phyloP scores from a whole-genome alignment of 1,139 yeast species.

The Wickerhamiella infanticola region DNA sequence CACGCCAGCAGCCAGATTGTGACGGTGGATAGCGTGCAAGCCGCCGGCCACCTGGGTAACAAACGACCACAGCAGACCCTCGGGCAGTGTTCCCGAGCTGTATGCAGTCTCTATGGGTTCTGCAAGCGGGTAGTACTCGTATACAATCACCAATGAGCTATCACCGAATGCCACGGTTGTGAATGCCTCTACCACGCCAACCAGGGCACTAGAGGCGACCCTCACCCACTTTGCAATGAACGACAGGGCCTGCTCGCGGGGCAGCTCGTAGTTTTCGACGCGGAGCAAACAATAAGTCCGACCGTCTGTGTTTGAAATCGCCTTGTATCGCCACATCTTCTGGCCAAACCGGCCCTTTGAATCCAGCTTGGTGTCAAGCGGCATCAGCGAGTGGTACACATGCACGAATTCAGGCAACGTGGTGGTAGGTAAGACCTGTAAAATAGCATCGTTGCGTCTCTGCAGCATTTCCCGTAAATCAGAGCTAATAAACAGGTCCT shows the following conservation, averaged over 20 bases:
- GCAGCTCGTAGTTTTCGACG: conserved; percentile 45
- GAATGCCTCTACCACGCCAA: conserved; percentile 63
- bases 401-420: conserved; percentile 64
- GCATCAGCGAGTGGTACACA: conserved; percentile 72
- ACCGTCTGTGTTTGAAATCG: conserved; percentile 67
- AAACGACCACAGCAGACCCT: conserved; percentile 58
- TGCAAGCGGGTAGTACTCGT: conserved; percentile 56
- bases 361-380: conserved; percentile 37
- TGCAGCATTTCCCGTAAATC: conserved; percentile 58
- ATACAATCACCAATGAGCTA: conserved; percentile 39
- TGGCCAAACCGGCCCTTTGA: conserved; percentile 26
- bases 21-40: conserved; percentile 43
- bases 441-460: conserved; percentile 63
- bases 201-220: conserved; percentile 40
- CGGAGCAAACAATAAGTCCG: conserved; percentile 61
- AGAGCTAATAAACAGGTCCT: conserved; percentile 56
- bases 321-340: conserved; percentile 57
- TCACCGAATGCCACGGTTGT: conserved; percentile 81
- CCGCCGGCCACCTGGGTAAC: conserved; percentile 62
- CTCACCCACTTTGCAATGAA: conserved; percentile 40
- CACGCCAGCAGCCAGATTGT: conserved; percentile 46
- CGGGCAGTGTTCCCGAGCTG: conserved; percentile 27
- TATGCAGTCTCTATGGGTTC: conserved; percentile 42
- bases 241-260: conserved; percentile 41
- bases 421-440: conserved; percentile 50